Percentiles rank a stretch among this genome's conserved stretches.
Evolutionary conservation across 371 early-diverging fungal genomes (phyloP).

Genomic region (Circinella umbellata): DNA sequence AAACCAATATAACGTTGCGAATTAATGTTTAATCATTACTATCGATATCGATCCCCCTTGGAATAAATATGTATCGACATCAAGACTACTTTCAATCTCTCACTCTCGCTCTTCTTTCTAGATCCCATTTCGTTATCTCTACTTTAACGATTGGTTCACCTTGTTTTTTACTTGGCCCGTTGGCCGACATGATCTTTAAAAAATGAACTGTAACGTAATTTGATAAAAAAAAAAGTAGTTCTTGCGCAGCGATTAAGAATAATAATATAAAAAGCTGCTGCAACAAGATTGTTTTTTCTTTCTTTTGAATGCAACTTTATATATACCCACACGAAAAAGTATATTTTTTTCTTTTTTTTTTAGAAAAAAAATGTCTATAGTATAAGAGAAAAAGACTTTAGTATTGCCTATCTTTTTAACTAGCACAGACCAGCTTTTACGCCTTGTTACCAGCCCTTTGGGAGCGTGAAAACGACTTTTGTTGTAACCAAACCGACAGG

Average conservation of each 20-base stretch:
- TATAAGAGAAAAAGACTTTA: too few species aligned
- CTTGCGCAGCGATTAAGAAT: neutral
- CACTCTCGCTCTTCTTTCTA: neutral
- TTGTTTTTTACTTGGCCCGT: slow-evolving; percentile 13
- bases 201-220: neutral
- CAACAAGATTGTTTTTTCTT: neutral
- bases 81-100: too few species aligned
- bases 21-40: too few species aligned
- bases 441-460: neutral
- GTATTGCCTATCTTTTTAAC: too few species aligned
- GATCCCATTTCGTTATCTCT: neutral
- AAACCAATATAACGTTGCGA: too few species aligned
- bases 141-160: neutral
- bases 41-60: too few species aligned
- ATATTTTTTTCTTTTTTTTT: too few species aligned
- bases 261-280: too few species aligned
- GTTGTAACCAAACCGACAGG: neutral
- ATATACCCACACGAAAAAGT: too few species aligned
- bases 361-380: neutral
- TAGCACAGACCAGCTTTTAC: too few species aligned
- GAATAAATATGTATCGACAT: too few species aligned
- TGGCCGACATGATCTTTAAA: slow-evolving; percentile 8
- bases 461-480: neutral
- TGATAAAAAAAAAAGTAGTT: neutral
- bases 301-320: too few species aligned